Percentiles rank a stretch among this genome's conserved stretches.
These are phyloP conservation scores for Ceratocystis diversiconidia DNA, from an alignment of 2,329 filamentous ascomycete species.

Conservation along the genomic window DNA sequence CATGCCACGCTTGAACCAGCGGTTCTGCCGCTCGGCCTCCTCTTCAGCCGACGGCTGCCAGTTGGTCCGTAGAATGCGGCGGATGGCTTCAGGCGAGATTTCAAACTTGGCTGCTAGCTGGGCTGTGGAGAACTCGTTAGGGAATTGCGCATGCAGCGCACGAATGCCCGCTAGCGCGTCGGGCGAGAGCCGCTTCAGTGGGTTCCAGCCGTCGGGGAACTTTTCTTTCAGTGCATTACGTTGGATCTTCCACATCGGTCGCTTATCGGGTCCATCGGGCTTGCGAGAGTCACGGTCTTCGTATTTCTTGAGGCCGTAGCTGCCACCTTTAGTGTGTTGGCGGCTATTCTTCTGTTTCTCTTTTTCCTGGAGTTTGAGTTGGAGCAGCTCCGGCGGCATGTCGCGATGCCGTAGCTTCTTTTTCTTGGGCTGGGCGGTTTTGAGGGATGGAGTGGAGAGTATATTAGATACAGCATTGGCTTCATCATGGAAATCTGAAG, in stretches of 20 bases:
- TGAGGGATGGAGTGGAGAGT: constrained; percentile 5
- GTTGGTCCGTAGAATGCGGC: constrained; percentile 70
- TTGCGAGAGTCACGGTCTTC: background rate
- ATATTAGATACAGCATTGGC: background rate
- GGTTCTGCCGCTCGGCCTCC: constrained; percentile 40
- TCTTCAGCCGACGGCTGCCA: constrained; percentile 50
- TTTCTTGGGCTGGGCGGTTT: constrained; percentile 7
- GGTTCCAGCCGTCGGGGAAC: constrained; percentile 68
- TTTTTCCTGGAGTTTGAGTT: background rate
- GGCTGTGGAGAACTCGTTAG: constrained; percentile 59
- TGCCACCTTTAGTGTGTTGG: background rate
- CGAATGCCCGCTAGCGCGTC: constrained; percentile 86
- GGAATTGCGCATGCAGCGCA: constrained; percentile 62
- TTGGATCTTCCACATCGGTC: constrained; percentile 54
- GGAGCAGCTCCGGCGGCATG: background rate
- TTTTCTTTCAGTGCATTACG: constrained; percentile 64
- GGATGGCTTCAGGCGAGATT: constrained; percentile 74
- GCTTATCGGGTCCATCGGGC: constrained; percentile 11
- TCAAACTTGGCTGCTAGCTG: constrained; percentile 66
- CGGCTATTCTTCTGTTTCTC: background rate
- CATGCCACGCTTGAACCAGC: constrained; percentile 49
- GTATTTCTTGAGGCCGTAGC: background rate
- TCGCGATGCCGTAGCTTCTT: constrained; percentile 11
- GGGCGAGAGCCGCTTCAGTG: constrained; percentile 75
- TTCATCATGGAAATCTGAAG: background rate